Evolutionary conservation across 139 green algal genomes (phyloP), one percentile per base, ranked within the genome.

Genomic region (Zygnema circumcarinatum): DNA sequence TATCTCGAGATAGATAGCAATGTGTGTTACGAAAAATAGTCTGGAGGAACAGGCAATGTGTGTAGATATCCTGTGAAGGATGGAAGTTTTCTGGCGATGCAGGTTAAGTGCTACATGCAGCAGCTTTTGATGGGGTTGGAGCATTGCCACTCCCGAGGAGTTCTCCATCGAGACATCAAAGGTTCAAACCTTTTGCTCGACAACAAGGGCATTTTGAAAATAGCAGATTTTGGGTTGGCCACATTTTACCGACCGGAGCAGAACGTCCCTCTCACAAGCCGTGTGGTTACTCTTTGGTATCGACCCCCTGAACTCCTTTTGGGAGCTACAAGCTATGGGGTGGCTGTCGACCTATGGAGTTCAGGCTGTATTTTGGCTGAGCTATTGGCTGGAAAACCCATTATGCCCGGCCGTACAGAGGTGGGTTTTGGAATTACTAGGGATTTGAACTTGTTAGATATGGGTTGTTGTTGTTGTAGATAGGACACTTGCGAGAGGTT

Each of bases 271-370:
- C 86, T 90, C 2, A 89, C 88, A 7, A 86, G 42, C 54, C 92
- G 96, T 92, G 96, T 98, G n/a, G 96, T 98, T 52, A 99, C 97
- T 2, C 91, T 98, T 32, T 99, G 97, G 97, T 99, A 99, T 91
- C 94, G 97, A 1, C 95, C 97, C 21, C 97, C 97, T 0, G 97
- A 99, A 92, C 97, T 99, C 89, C 92, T 99, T 85, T 93, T 99
- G 53, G 97, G 97, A n/a, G 90, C 91, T 75, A 97, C 95, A 73
- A 95, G 95, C 40, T 99, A 99, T 93, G 95, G 93, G 41, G 98
- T 95, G 1, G 95, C 96, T 0, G 97, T 99, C n/a, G 97, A 99
- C 87, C 93, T 99, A 3, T 99, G 97, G 97, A 96, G 92, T 81
- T 96, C 98, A 32, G 97, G 96, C 56, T 91, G 89, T 84, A 92